A percentile compares a stretch with the other conserved stretches of the same genome.
Evolutionary conservation across 306 rosid genomes (phyloP).

Genomic region (Calophaca sinica): DNA sequence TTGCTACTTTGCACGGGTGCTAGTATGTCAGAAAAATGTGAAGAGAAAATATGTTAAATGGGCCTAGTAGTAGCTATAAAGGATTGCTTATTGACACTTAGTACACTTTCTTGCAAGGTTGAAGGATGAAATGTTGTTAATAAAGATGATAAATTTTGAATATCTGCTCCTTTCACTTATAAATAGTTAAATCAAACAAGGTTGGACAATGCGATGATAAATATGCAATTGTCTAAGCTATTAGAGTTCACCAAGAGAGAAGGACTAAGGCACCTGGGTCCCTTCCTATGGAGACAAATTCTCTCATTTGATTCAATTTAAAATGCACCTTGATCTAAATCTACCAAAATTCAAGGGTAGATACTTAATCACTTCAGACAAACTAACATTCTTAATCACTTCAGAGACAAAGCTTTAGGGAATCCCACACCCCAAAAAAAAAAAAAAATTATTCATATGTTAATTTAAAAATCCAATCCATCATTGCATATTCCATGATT

Average conservation of each 20-base stretch:
- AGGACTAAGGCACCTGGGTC: neutral
- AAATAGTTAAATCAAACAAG: conserved; percentile 45
- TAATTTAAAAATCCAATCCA: neutral
- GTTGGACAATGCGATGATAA: conserved; percentile 46
- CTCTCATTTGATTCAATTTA: neutral
- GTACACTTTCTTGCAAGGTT: neutral
- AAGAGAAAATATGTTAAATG: neutral
- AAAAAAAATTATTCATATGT: neutral
- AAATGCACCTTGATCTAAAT: neutral
- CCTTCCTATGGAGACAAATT: neutral
- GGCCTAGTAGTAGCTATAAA: neutral
- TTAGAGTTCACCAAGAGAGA: neutral
- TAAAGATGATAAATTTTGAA: conserved; percentile 48
- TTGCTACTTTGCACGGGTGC: neutral
- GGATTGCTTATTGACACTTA: neutral
- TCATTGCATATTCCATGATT: neutral
- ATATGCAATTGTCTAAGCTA: neutral
- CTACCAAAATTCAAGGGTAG: neutral
- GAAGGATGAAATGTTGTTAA: neutral
- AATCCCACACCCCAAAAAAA: too few relatives aligned
- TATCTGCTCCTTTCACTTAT: conserved; percentile 56
- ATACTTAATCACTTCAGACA: neutral
- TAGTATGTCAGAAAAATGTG: neutral
- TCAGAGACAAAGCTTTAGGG: neutral
- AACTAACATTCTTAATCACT: neutral